Evolutionary conservation across 345 rosid genomes (phyloP), one percentile per base, ranked within the genome.

Genomic region (Murraya paniculata): DNA sequence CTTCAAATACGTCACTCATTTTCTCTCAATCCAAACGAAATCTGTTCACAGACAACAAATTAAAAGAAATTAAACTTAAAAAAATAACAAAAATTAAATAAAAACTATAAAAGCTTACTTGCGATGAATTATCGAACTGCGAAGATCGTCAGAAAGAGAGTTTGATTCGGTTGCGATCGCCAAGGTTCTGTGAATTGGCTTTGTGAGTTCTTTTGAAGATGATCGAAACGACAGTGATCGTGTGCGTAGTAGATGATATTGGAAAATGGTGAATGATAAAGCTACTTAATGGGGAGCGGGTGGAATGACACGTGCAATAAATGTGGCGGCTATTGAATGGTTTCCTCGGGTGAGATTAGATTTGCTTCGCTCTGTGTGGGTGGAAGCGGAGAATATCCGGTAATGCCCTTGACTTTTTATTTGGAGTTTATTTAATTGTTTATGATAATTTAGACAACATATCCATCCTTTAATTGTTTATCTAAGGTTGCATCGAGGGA

Each of bases 1-100:
- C 87, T 28, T 83, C 85, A 61, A 89, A 89, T n/a, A 79, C 90
- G 67, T 88, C 88, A 82, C 90, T 88, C 94, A 90, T 90, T 68
- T 73, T 87, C 76, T 84, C 74, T 71, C 9, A 38, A 68, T n/a
- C 16, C 14, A 19, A 62, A 38, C 6, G 25, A 21, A 56, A 72
- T 31, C 64, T 55, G 24, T 5, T 50, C 64, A 38, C 1, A 74
- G 6, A 19, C 24, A 28, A 56, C 1, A 22, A 68, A 33, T 31
- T 57, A 68, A 39, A 68, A 41, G 55, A 45, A 68, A 27, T 30
- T 28, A 41, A 41, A 68, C 35, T 31, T 28, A 25, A 13, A 11
- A 41, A 11, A 28, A 45, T 57, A 28, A 68, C 25, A 30, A 60
- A 14, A 16, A 21, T 61, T 62, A 31, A 41, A 24, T 31, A 16